phyloP scores from a whole-genome alignment of 768 basidiomycete species.

The Pulveroboletus sp. region DNA sequence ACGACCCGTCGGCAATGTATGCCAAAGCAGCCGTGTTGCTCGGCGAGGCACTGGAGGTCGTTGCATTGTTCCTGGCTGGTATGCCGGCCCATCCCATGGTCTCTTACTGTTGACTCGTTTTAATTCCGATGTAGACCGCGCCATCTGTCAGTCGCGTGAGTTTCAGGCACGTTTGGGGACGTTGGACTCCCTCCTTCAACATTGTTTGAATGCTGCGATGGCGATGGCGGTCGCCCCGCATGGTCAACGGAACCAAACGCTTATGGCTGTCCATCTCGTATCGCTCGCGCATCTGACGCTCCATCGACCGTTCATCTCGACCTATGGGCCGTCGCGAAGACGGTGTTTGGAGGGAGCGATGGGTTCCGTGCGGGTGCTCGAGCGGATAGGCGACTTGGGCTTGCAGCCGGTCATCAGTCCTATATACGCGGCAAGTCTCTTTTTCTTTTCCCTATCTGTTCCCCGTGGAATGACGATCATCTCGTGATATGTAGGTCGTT shows the following conservation, averaged over 20 bases:
- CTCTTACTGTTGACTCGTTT: neutral
- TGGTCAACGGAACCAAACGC: conserved; percentile 2
- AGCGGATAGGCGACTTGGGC: conserved; percentile 8
- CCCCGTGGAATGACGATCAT: too few species aligned
- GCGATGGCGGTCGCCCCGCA: neutral
- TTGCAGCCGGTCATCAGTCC: conserved; percentile 10
- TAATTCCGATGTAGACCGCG: conserved; percentile 33
- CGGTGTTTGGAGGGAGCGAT: conserved; percentile 18
- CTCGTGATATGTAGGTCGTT: conserved; percentile 10
- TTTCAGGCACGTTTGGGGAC: conserved; percentile 44
- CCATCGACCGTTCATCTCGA: conserved; percentile 18
- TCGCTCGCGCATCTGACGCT: conserved; percentile 26
- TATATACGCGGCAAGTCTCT: conserved; percentile 13
- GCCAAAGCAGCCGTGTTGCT: conserved; percentile 35
- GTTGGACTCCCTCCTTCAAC: conserved; percentile 44
- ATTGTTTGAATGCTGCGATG: conserved; percentile 14
- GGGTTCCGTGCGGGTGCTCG: conserved; percentile 13
- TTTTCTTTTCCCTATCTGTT: neutral
- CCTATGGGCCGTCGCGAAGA: conserved; percentile 10
- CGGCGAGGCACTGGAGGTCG: conserved; percentile 30
- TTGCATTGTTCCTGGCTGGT: conserved; percentile 30
- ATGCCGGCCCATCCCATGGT: neutral
- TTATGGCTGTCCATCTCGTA: conserved; percentile 17
- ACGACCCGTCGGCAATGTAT: conserved; percentile 11
- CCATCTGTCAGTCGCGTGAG: conserved; percentile 38